phyloP scores from a whole-genome alignment of 139 green algal species.

The Zygnema circumcarinatum region DNA sequence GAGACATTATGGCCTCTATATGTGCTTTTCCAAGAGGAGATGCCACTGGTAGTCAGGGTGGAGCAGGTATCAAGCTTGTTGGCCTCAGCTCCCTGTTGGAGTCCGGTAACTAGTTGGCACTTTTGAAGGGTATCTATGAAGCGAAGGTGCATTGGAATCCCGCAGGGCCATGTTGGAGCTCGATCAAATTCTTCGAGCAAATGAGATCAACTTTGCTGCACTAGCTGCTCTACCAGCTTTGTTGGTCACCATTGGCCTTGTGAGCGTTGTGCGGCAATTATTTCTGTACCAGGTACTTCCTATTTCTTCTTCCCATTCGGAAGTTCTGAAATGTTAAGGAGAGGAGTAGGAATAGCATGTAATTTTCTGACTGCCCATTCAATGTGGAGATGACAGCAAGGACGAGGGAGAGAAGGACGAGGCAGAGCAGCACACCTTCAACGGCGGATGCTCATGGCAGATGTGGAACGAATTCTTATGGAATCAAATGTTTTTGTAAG shows the following conservation, averaged over 20 bases:
- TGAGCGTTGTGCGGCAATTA: constrained; percentile 44
- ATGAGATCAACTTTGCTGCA: constrained; percentile 87
- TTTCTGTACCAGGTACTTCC: constrained; percentile 26
- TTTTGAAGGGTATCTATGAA: too few species aligned
- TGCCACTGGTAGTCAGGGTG: too few species aligned
- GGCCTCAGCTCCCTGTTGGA: too few species aligned
- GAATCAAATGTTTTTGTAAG: background rate
- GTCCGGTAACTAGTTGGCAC: too few species aligned
- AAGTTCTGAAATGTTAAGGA: too few species aligned
- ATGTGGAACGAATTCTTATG: constrained; percentile 44
- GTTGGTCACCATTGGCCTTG: constrained; percentile 63
- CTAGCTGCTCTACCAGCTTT: constrained; percentile 72
- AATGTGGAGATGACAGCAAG: background rate
- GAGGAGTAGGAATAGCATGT: too few species aligned
- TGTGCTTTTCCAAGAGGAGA: too few species aligned
- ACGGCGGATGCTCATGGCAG: constrained; percentile 49
- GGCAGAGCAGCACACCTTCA: constrained; percentile 27
- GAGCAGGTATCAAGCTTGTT: too few species aligned
- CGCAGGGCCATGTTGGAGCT: constrained; percentile 91
- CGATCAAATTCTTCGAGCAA: constrained; percentile 90
- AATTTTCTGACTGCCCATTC: background rate
- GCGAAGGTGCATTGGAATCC: too few species aligned
- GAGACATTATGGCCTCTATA: too few species aligned
- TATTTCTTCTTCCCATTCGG: background rate
- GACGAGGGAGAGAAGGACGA: constrained; percentile 13